Evolutionary conservation across 139 green algal genomes (phyloP).

Genomic region (Chlorella sp.): DNA sequence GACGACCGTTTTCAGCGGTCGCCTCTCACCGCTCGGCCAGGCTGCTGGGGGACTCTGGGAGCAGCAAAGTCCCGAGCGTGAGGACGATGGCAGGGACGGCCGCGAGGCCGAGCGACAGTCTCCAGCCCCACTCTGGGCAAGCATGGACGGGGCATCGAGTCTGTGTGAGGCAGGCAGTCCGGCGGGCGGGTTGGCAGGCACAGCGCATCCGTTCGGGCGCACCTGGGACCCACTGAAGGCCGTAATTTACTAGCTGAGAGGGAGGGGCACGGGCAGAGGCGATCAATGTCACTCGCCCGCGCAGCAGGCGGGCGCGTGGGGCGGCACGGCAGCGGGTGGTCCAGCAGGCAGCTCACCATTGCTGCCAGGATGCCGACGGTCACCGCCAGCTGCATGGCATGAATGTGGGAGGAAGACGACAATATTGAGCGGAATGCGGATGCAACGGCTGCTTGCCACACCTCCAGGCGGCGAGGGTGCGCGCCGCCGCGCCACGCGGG

Average conservation of each 20-base stretch:
- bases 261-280: not conserved
- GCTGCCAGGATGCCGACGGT: constrained; percentile 40
- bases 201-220: too few relatives aligned
- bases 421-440: too few relatives aligned
- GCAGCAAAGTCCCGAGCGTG: constrained; percentile 46
- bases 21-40: constrained; percentile 71
- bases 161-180: too few relatives aligned
- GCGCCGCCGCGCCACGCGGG: too few relatives aligned
- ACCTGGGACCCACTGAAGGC: constrained; percentile 47
- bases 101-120: constrained; percentile 32
- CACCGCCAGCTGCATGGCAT: constrained; percentile 32
- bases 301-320: not conserved
- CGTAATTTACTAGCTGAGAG: constrained; percentile 69
- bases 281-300: not conserved
- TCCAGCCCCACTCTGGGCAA: constrained; percentile 30
- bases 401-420: too few relatives aligned
- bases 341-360: not conserved
- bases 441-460: too few relatives aligned
- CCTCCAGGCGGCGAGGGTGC: too few relatives aligned
- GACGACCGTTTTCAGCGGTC: too few relatives aligned
- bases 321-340: not conserved
- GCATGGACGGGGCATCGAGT: too few relatives aligned
- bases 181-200: too few relatives aligned
- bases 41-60: constrained; percentile 78
- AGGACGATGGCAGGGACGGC: constrained; percentile 31